Conservation (phyloP, 352 stramenopile genomes). For the Phytophthora sansomeana region DNA sequence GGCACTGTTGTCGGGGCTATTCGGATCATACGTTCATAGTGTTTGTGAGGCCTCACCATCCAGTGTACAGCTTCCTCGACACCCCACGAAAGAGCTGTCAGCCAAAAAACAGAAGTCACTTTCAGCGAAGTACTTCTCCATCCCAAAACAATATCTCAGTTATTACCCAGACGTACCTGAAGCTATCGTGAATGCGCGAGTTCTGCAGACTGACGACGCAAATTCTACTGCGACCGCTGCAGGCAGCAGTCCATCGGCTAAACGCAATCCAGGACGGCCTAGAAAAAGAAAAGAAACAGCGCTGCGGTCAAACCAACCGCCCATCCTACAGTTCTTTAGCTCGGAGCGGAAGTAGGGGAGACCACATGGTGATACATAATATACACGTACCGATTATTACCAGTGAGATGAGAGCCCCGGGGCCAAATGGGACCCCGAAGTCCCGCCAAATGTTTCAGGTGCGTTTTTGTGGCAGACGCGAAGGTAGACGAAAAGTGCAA, state of each 20-base stretch:
- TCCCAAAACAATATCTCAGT: neutral
- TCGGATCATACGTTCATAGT: slow-evolving; percentile 1
- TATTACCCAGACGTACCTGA: slow-evolving; percentile 6
- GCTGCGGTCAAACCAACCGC: slow-evolving; percentile 10
- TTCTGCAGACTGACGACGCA: neutral
- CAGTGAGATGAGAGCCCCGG: no score
- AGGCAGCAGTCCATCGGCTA: no score
- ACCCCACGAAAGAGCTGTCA: slow-evolving; percentile 3
- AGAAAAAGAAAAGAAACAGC: slow-evolving; percentile 5
- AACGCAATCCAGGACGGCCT: slow-evolving; percentile 4
- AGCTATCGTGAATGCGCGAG: neutral
- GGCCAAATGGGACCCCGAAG: no score
- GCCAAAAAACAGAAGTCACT: slow-evolving; percentile 14
- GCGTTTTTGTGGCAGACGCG: no score
- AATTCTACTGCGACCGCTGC: neutral
- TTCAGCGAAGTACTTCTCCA: slow-evolving; percentile 16
- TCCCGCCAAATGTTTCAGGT: no score
- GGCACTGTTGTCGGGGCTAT: neutral
- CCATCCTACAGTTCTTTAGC: slow-evolving; percentile 11
- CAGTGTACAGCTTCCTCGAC: slow-evolving; percentile 1
- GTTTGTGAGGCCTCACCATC: slow-evolving; percentile 11
- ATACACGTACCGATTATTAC: no score
- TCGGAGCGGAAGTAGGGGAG: no score
- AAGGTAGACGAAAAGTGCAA: no score
- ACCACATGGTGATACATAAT: no score